A percentile compares a stretch with the other conserved stretches of the same genome.
Evolutionary conservation across 805 yeast genomes (phyloP).

Genomic region (Saccharomycopsis schoenii): DNA sequence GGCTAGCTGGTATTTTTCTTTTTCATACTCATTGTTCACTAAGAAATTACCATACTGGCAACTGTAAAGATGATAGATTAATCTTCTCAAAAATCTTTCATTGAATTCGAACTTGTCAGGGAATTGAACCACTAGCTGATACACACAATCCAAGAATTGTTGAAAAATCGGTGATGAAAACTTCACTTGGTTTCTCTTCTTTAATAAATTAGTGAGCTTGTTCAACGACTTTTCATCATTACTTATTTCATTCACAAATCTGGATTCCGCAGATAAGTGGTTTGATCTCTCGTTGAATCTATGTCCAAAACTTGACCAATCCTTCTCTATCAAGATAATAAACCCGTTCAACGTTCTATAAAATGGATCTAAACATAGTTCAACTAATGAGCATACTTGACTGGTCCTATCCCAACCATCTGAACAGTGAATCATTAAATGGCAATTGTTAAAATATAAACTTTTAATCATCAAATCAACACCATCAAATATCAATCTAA

Average conservation of each 20-base stretch:
- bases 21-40: conserved; percentile 62
- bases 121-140: conserved; percentile 62
- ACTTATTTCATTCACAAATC: conserved; percentile 34
- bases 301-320: conserved; percentile 94
- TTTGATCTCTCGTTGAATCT: conserved; percentile 78
- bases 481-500: conserved; percentile 58
- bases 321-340: conserved; percentile 77
- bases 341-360: conserved; percentile 85
- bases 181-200: conserved; percentile 40
- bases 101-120: conserved; percentile 77
- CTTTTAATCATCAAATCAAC: conserved; percentile 73
- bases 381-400: conserved; percentile 74
- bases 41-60: conserved; percentile 93
- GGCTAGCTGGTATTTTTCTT: conserved; percentile 30
- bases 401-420: conserved; percentile 99
- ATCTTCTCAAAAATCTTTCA: conserved; percentile 74
- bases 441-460: conserved; percentile 73
- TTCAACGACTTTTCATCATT: conserved; percentile 29
- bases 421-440: conserved; percentile 83
- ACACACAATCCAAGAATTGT: conserved; percentile 85
- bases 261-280: conserved; percentile 49
- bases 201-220: conserved; percentile 42
- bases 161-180: conserved; percentile 88
- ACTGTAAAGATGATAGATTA: conserved; percentile 81
- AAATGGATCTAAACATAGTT: conserved; percentile 83